Conservation (phyloP, 2,329 filamentous ascomycete genomes). For the Fusarium nygamai region DNA sequence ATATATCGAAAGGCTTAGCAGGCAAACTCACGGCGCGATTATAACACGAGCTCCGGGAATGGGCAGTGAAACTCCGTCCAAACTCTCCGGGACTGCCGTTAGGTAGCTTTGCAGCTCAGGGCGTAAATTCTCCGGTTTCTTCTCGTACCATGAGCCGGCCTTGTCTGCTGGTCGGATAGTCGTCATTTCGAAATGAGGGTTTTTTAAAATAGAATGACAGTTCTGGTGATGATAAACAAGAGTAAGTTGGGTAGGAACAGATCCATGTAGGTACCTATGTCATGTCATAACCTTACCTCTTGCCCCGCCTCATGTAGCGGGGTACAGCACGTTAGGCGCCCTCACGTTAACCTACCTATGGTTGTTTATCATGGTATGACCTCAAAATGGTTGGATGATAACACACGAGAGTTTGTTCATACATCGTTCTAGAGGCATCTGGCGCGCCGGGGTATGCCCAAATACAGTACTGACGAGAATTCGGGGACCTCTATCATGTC, state of each 20-base stretch:
- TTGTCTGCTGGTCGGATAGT: conserved; percentile 70
- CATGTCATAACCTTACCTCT: background rate
- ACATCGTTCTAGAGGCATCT: background rate
- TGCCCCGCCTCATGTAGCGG: conserved; percentile 10
- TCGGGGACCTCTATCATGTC: background rate
- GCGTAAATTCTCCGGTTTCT: conserved; percentile 67
- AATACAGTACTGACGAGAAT: background rate
- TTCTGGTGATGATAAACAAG: background rate
- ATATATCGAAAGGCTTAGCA: rapidly evolving
- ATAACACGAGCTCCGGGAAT: conserved; percentile 81
- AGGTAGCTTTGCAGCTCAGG: conserved; percentile 80
- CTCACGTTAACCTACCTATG: background rate
- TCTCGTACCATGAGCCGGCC: conserved; percentile 88
- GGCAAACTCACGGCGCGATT: conserved; percentile 83
- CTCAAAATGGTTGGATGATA: background rate
- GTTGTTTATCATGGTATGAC: background rate
- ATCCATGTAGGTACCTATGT: too few species aligned
- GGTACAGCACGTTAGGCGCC: background rate
- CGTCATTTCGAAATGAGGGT: conserved; percentile 25
- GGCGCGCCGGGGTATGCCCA: background rate
- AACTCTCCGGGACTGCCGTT: conserved; percentile 71
- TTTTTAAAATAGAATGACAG: background rate
- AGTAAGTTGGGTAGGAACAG: background rate
- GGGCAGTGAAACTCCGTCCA: conserved; percentile 71
- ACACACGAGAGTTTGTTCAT: background rate